phyloP scores from a whole-genome alignment of 1,139 yeast genomes.

The Scheffersomyces illinoinensis region DNA sequence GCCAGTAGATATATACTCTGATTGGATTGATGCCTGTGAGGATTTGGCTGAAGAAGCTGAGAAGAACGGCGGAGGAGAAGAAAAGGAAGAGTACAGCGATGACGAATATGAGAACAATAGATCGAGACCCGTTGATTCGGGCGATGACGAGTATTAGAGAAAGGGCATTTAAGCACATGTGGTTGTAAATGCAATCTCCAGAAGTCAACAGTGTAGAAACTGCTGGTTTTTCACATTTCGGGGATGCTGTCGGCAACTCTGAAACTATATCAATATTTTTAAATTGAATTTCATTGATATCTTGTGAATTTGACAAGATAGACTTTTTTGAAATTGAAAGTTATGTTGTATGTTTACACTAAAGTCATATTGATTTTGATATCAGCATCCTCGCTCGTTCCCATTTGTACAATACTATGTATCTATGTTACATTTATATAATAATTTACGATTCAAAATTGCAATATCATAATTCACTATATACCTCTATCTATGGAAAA shows the following conservation, averaged over 20 bases:
- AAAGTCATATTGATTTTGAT: no score
- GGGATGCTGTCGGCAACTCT: background rate
- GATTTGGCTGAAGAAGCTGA: slow-evolving; percentile 77
- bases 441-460: background rate
- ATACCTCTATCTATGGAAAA: background rate
- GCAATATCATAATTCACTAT: background rate
- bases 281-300: background rate
- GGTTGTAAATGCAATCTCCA: background rate
- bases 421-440: background rate
- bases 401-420: background rate
- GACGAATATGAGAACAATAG: slow-evolving; percentile 26
- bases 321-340: background rate
- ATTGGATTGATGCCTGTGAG: slow-evolving; percentile 98
- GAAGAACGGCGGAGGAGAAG: slow-evolving; percentile 28
- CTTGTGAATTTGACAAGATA: slow-evolving; percentile 1
- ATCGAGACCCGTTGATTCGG: slow-evolving; percentile 11
- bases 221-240: background rate
- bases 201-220: background rate
- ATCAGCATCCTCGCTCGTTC: background rate
- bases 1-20: slow-evolving; percentile 94
- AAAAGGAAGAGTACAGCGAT: slow-evolving; percentile 38
- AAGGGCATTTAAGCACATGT: background rate
- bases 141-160: slow-evolving; percentile 11
- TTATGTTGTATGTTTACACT: no score
- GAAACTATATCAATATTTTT: background rate